phyloP scores from a whole-genome alignment of 148 eudicot species.

The Diospyros kaki region DNA sequence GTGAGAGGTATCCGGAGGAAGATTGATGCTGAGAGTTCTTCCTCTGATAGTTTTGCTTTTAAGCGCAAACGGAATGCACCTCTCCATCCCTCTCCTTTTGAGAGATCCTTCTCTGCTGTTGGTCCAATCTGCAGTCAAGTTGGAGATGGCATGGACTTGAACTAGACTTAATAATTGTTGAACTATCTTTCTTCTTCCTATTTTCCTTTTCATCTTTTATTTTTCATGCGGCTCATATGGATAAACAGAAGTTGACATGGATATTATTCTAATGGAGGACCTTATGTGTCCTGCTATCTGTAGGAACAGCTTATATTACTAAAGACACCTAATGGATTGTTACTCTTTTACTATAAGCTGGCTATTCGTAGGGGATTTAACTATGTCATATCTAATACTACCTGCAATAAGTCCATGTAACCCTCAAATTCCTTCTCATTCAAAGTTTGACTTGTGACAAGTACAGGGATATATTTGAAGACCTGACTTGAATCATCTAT shows the following conservation, averaged over 20 bases:
- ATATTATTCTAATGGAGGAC: constrained; percentile 26
- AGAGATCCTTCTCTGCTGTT: constrained; percentile 84
- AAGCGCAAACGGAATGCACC: constrained; percentile 78
- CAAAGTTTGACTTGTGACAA: not conserved
- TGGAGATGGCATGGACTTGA: constrained; percentile 99
- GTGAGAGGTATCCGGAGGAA: constrained; percentile 93
- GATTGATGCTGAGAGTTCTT: constrained; percentile 59
- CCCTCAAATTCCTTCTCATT: not conserved
- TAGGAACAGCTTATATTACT: constrained; percentile 28
- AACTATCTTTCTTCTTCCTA: constrained; percentile 18
- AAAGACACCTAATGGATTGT: constrained; percentile 10
- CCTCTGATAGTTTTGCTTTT: constrained; percentile 61
- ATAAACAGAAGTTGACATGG: constrained; percentile 17
- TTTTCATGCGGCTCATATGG: constrained; percentile 19
- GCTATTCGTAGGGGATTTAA: constrained; percentile 12
- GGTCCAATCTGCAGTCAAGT: constrained; percentile 87
- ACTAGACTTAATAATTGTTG: constrained; percentile 44
- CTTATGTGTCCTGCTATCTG: constrained; percentile 31
- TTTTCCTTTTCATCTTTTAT: constrained; percentile 12
- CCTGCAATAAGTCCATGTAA: not conserved
- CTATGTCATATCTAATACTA: not conserved
- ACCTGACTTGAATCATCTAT: not conserved
- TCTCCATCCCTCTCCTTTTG: constrained; percentile 72
- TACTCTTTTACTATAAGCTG: constrained; percentile 4
- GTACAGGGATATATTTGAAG: not conserved